These are phyloP conservation scores for Colletotrichum musae DNA, from an alignment of 2,329 filamentous ascomycete genomes.

Conservation along the genomic window DNA sequence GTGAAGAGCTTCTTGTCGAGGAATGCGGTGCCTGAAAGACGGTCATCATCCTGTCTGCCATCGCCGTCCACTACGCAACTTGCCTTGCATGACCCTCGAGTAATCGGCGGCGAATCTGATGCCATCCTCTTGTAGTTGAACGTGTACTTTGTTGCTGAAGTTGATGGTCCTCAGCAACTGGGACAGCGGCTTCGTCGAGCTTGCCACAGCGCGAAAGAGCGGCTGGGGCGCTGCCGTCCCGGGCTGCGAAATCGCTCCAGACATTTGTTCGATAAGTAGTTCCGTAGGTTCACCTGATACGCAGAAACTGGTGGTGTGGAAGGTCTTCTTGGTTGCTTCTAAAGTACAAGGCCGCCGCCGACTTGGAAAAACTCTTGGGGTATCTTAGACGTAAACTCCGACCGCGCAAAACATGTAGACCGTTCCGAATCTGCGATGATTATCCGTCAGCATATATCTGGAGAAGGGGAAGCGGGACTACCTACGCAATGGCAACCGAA, in stretches of 20 bases:
- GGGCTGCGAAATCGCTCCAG: conserved; percentile 44
- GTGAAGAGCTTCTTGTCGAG: conserved; percentile 92
- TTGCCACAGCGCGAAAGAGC: conserved; percentile 82
- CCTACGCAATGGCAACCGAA: conserved; percentile 91
- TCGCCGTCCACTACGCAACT: conserved; percentile 66
- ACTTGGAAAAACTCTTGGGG: conserved; percentile 51
- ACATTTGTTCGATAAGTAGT: conserved; percentile 38
- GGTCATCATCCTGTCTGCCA: conserved; percentile 9
- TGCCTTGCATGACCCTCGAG: conserved; percentile 91
- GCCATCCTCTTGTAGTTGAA: conserved; percentile 86
- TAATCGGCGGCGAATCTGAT: conserved; percentile 92
- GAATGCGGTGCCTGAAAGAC: conserved; percentile 68
- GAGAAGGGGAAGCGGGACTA: conserved; percentile 40
- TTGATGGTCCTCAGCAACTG: conserved; percentile 72
- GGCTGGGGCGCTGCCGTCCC: conserved; percentile 53
- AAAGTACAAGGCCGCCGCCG: conserved; percentile 41
- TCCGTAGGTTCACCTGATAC: conserved; percentile 29
- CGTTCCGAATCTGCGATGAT: conserved; percentile 80
- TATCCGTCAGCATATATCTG: conserved; percentile 26
- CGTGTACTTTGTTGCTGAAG: conserved; percentile 70
- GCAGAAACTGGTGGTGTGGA: conserved; percentile 21
- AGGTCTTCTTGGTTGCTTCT: conserved; percentile 42
- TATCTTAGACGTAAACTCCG: conserved; percentile 94
- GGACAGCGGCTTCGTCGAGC: conserved; percentile 82
- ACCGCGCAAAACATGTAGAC: conserved; percentile 99